Evolutionary conservation across 1,139 yeast genomes (phyloP).

Genomic region (Entelexis paramagnoliae): DNA sequence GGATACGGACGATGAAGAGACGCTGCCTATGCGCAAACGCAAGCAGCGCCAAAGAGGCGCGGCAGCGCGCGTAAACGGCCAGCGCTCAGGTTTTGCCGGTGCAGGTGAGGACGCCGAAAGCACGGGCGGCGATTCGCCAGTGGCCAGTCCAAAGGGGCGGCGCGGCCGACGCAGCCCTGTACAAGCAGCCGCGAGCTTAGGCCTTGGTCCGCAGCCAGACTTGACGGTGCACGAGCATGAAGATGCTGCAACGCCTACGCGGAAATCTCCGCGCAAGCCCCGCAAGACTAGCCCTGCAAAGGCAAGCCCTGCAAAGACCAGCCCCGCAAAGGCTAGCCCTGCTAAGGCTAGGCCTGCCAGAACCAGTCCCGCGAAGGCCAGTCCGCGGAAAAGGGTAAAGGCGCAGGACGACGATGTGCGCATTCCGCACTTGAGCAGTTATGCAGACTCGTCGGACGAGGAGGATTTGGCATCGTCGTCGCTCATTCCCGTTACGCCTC

Average conservation of each 20-base stretch:
- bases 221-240: too few species aligned
- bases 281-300: not conserved
- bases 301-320: not conserved
- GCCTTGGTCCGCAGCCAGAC: too few species aligned
- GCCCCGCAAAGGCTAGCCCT: not conserved
- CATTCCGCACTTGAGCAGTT: not conserved
- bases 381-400: not conserved
- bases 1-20: conserved; percentile 8
- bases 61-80: too few species aligned
- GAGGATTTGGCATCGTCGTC: not conserved
- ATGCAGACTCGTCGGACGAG: not conserved
- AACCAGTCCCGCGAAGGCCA: not conserved
- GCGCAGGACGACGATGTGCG: not conserved
- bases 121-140: too few species aligned
- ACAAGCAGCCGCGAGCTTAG: too few species aligned
- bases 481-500: not conserved
- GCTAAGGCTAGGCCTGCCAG: not conserved
- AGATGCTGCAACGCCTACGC: too few species aligned
- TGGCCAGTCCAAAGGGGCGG: too few species aligned
- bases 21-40: conserved; percentile 8
- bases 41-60: not conserved
- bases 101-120: too few species aligned
- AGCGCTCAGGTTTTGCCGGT: too few species aligned
- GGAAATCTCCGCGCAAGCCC: not conserved
- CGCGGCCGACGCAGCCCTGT: too few species aligned